Evolutionary conservation across 345 rosid genomes (phyloP), one percentile per base, ranked within the genome.

Genomic region (Trapa bicornis): DNA sequence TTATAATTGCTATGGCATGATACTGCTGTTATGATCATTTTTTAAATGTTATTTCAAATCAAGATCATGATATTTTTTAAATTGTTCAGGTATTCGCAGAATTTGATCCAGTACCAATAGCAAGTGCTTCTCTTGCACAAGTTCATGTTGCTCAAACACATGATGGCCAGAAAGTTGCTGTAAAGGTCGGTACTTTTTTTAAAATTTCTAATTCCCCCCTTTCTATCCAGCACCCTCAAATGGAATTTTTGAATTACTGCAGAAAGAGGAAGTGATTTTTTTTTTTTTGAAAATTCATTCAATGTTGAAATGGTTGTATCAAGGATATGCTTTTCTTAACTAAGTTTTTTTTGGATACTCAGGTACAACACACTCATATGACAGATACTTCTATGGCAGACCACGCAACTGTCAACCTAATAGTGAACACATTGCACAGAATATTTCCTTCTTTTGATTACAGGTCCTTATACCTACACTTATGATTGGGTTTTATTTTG

Each of bases 111-210:
- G 89, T 82, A 76, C 97, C 97, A 0, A 83, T 94, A 65, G 99
- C 97, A 54, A 94, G 97, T 77, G 97, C 99, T 78, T 91, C 99
- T 68, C 91, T 94, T 66, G 99, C 99, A 65, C 97, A 94, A 89
- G 97, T 94, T 79, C 99, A 94, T 86, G 87, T 89, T 80, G 97
- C 99, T 73, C 79, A 71, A 32, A 87, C 84, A 0, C 80, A 43
- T 66, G 85, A 83, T 70, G 96, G 96, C 56, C 77, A 75, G 77
- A 94, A 89, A 80, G 90, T 94, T 67, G 96, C 96, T 60, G 96
- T 91, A 72, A 94, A 91, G 99, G 99, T 94, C 56, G 53, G 12
- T 35, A 13, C 37, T 58, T 32, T 58, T 58, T 38, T 22, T 22
- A 22, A 22, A 58, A 13, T 33, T 29, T 58, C 38, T n/a, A 3